These are phyloP conservation scores for Macaranga tanarius DNA, from an alignment of 441 rosid species.

Conservation along the genomic window DNA sequence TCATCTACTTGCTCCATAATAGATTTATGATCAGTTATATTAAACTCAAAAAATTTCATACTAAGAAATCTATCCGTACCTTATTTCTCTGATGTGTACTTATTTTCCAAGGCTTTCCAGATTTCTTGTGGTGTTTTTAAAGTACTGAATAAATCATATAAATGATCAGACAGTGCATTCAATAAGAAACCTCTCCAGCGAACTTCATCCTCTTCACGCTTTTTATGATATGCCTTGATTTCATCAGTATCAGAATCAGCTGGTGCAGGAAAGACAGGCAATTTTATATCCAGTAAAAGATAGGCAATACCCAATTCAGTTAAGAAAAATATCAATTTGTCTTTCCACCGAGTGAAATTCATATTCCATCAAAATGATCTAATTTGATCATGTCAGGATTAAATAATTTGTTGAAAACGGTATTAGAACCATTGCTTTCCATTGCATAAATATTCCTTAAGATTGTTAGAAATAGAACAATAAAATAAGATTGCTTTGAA, in stretches of 20 bases:
- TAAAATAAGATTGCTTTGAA: too few species aligned
- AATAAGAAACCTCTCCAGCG: not conserved
- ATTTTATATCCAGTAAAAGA: not conserved
- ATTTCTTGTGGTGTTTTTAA: not conserved
- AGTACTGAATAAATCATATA: not conserved
- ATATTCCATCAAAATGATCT: not conserved
- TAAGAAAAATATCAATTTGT: not conserved
- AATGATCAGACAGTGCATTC: not conserved
- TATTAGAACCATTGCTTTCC: too few species aligned
- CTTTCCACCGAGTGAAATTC: not conserved
- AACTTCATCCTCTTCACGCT: not conserved
- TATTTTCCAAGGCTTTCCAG: not conserved
- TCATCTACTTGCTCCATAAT: not conserved
- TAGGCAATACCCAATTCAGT: not conserved
- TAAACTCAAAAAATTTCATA: not conserved
- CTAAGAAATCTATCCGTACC: not conserved
- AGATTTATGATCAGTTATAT: not conserved
- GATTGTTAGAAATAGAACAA: too few species aligned
- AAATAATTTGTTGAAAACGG: not conserved
- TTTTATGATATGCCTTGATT: not conserved
- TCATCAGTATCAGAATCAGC: accelerated
- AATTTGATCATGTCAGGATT: not conserved
- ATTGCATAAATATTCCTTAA: too few species aligned
- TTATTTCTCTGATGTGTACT: not conserved
- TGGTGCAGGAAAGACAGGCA: not conserved